Conservation (phyloP, 2,329 filamentous ascomycete species). For the Metarhizium brunneum region DNA sequence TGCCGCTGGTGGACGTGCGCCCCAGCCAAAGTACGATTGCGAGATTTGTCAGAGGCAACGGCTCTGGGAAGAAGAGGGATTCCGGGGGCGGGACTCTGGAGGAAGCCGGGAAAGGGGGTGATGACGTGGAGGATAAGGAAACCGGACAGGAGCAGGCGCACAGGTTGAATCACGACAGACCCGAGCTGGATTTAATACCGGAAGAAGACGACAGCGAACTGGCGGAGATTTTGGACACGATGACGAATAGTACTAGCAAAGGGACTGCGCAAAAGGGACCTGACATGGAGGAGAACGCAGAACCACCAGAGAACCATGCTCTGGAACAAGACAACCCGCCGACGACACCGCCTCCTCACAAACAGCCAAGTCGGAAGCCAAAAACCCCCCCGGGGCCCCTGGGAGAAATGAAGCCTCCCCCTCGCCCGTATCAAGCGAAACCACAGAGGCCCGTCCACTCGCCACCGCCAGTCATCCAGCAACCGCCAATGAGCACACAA, state of each 20-base stretch:
- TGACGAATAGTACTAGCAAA: slow-evolving; percentile 6
- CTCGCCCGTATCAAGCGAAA: background rate
- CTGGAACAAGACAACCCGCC: background rate
- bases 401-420: background rate
- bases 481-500: slow-evolving; percentile 37
- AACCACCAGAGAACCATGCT: background rate
- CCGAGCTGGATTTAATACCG: slow-evolving; percentile 10
- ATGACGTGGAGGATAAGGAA: background rate
- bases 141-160: background rate
- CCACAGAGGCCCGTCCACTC: background rate
- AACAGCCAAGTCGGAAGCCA: no score
- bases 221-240: slow-evolving; percentile 9
- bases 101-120: background rate
- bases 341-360: background rate
- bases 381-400: background rate
- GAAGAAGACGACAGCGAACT: slow-evolving; percentile 18
- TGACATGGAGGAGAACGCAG: background rate
- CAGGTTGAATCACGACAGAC: background rate
- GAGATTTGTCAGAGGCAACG: slow-evolving; percentile 36
- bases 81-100: slow-evolving; percentile 8
- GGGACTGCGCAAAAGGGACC: slow-evolving; percentile 4
- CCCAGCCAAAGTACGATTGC: slow-evolving; percentile 51
- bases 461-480: slow-evolving; percentile 9
- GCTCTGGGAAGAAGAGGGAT: slow-evolving; percentile 21
- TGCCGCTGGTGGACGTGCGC: slow-evolving; percentile 44